Evolutionary conservation across 140 eudicot species (phyloP).

Genomic region (Ambrosia hybrid): DNA sequence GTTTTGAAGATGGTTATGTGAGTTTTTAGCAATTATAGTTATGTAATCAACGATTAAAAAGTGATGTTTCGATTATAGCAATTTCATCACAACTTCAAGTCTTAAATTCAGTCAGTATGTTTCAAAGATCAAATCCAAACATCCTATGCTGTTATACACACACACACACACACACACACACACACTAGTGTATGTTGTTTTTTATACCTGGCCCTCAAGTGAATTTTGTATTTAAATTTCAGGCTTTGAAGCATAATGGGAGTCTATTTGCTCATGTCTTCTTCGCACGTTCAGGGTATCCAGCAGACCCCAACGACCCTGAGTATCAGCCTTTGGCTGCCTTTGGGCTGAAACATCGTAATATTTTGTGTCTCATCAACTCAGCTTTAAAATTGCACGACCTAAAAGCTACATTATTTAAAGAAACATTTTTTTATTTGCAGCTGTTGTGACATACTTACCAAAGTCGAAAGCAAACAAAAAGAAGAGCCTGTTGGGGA

Average conservation of each 20-base stretch:
- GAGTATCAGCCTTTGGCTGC: constrained; percentile 38
- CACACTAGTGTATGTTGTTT: too few relatives aligned
- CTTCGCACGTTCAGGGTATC: constrained; percentile 14
- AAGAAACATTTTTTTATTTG: not conserved
- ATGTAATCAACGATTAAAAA: not conserved
- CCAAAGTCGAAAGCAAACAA: constrained; percentile 88
- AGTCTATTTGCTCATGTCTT: constrained; percentile 34
- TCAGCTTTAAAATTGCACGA: constrained; percentile 1
- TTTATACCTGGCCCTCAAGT: too few relatives aligned
- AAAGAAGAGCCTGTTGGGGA: constrained; percentile 69
- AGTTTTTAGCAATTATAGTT: not conserved
- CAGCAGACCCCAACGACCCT: constrained; percentile 8
- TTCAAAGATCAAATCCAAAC: too few relatives aligned
- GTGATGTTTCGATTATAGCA: not conserved
- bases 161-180: too few relatives aligned
- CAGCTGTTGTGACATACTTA: constrained; percentile 72
- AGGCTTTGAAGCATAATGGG: constrained; percentile 82
- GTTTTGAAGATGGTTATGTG: not conserved
- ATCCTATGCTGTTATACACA: too few relatives aligned
- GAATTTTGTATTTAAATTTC: too few relatives aligned
- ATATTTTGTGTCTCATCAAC: constrained; percentile 30
- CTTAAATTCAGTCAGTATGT: too few relatives aligned
- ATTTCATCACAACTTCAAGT: too few relatives aligned
- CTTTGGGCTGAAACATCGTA: constrained; percentile 76
- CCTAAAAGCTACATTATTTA: not conserved